Evolutionary conservation across 768 basidiomycete species (phyloP), one percentile per base, ranked within the genome.

Genomic region (Lyophyllum semitale): DNA sequence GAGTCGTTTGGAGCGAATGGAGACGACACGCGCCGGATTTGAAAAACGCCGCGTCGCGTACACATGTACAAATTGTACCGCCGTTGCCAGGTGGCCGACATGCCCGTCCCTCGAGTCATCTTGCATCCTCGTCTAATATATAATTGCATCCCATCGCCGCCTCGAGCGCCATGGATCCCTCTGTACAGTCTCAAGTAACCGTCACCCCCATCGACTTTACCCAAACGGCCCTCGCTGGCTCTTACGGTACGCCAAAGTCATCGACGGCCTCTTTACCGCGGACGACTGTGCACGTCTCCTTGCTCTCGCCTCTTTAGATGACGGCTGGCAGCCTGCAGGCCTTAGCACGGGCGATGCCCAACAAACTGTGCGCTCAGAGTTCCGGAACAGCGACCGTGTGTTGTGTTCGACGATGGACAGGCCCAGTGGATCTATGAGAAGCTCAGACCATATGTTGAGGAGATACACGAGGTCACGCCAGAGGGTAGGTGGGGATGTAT

Each of bases 211-310:
- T 78, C 51, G 73, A 81, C 62, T 81, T 77, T 60, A 60, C 73
- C 11, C 57, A 60, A 4, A 78, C 77, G 0, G 60, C 69, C 2
- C 66, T 79, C 4, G 60, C 70, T 0, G 49, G 49, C 4, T 59
- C 66, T 3, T 80, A 78, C 61, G 49, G 63, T 80, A 78, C 60
- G 73, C 74, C 47, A 75, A 74, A 54, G 65, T 81, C 47, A 59
- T 80, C 40, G 78, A 79, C 63, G 59, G 73, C 40, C 48, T 78
- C 20, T 73, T 81, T 59, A 70, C 74, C 1, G 59, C 67, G 1
- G 65, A 68, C 3, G 78, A 81, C 64, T 81, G 80, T 59, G 66
- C 63, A 1, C 65, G 64, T 18, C 69, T 80, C 20, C 67, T 75
- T 22, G 58, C 67, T 1, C 65, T 77, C 9, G 76, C 77, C 2